Conservation (phyloP, 2,329 filamentous ascomycete species). For the Penicillium verrucosum region DNA sequence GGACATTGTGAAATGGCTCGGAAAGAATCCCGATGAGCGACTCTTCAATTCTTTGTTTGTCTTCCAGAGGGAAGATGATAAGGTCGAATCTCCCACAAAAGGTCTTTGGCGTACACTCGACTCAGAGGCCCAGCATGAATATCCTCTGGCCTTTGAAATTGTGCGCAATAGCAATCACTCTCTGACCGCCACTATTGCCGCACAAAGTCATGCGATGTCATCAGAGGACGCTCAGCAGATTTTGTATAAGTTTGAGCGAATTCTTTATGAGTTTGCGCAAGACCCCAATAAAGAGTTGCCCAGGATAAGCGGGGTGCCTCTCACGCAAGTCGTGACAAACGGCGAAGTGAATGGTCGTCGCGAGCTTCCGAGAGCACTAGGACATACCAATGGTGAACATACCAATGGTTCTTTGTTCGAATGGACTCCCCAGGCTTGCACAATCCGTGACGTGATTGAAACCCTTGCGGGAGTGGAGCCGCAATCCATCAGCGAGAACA, state of each 20-base stretch:
- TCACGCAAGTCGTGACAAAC: not conserved
- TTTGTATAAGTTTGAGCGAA: slow-evolving; percentile 43
- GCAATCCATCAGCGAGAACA: slow-evolving; percentile 53
- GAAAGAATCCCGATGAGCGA: slow-evolving; percentile 51
- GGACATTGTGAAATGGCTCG: slow-evolving; percentile 76
- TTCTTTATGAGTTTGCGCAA: slow-evolving; percentile 36
- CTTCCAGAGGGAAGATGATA: slow-evolving; percentile 59
- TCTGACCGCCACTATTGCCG: slow-evolving; percentile 59
- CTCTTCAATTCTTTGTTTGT: slow-evolving; percentile 81
- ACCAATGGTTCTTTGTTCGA: slow-evolving; percentile 42
- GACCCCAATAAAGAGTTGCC: slow-evolving; percentile 27
- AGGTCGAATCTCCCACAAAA: slow-evolving; percentile 22
- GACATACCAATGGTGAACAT: not conserved
- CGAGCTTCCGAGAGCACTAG: not conserved
- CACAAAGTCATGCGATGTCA: slow-evolving; percentile 49
- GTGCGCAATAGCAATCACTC: slow-evolving; percentile 50
- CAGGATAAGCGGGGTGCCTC: slow-evolving; percentile 10
- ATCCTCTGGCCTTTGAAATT: slow-evolving; percentile 74
- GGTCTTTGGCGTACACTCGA: slow-evolving; percentile 56
- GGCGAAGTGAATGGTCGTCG: not conserved
- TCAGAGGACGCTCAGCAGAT: slow-evolving; percentile 37
- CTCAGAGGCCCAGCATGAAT: slow-evolving; percentile 57
- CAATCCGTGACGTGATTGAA: slow-evolving; percentile 62
- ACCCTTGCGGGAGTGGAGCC: slow-evolving; percentile 55
- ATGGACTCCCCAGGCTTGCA: slow-evolving; percentile 57